Evolutionary conservation across 371 early-diverging fungal species (phyloP), one percentile per base, ranked within the genome.

Genomic region (Rhizopus arrhizus): DNA sequence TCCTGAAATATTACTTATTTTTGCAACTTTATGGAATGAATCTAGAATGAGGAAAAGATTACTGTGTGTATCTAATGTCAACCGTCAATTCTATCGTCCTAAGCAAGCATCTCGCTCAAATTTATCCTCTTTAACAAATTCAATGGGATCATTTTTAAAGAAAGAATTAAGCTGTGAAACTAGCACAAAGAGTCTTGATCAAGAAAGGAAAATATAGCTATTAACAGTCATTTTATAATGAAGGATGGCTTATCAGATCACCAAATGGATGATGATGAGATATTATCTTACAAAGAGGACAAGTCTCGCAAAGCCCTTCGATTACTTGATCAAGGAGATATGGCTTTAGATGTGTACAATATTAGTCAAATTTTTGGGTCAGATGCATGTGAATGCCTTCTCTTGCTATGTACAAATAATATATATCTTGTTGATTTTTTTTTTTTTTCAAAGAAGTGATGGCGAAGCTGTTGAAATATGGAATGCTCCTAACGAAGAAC

Each of bases 391-490:
- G 92, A 92, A 68, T 89, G 91, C 0, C 57, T 92, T 11, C 69
- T 89, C 10, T 45, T 92, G 1, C 69, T 92, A 2, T 88, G 91
- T 68, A 88, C 87, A 47, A 74, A 86, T 46, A 87, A 89, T 59
- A 80, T 92, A 51, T 91, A 91, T 53, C 64, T 92, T 32, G 83
- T 92, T 38, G 91, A 92, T n/a, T n/a, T n/a, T n/a, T n/a, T n/a
- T n/a, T 63, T 92, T 89, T 64, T 88, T 89, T 64, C 85, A 86
- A 49, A 72, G 84, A 16, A 51, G 61, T 34, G 89, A 90, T 58
- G 89, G 89, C 6, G 90, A 92, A 64, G 84, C 90, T 0, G 90
- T 90, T 11, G 91, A 91, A 53, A 86, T 90, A 45, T 85, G 85
- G 71, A 84, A 89, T 61, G 89, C 89, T 1, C 85, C 88, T 2